Evolutionary conservation across 1,284 basidiomycete genomes (phyloP), one percentile per base, ranked within the genome.

Genomic region (Cryptococcus hybrid): DNA sequence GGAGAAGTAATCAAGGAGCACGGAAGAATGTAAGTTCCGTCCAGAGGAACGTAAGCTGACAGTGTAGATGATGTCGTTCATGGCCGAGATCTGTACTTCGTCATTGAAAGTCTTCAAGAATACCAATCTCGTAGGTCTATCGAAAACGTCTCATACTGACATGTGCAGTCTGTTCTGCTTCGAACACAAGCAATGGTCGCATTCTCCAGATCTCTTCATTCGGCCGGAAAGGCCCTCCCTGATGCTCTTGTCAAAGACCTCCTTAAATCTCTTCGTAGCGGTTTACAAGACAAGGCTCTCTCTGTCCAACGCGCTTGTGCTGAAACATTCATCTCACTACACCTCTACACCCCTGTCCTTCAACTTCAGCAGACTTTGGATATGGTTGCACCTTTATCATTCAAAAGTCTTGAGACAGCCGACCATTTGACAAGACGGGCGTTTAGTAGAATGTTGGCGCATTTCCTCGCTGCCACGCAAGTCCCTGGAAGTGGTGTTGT

Each of bases 11-110:
- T 97, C 87, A 84, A 81, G 46, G 81, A 82, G 7, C 88, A 88
- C 66, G 94, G 3, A 82, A 86, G 5, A 89, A 94, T 79, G 91
- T 89, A 68, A 60, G 85, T 71, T 4, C 3, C 7, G 11, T 7
- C 38, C 24, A 36, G 13, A 35, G 34, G 4, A 37, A 7, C 0
- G 7, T 49, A 13, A 11, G 50, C 62, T 57, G 53, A 58, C 13
- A 0, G 0, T 51, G 9, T 65, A 96, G 88, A 87, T 93, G 74
- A 97, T 96, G 93, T 95, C 92, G 0, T 88, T 92, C 66, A 89
- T 93, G 85, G 84, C 87, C 47, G 94, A 97, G 71, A 88, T 94
- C 40, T 80, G 85, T 15, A 79, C 82, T 1, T 80, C 85, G 0
- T 81, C 86, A 0, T 73, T 89, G 50, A 89, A 86, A 74, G 84